Conservation (phyloP, 441 rosid genomes). For the Pelargonium fulgidum region DNA sequence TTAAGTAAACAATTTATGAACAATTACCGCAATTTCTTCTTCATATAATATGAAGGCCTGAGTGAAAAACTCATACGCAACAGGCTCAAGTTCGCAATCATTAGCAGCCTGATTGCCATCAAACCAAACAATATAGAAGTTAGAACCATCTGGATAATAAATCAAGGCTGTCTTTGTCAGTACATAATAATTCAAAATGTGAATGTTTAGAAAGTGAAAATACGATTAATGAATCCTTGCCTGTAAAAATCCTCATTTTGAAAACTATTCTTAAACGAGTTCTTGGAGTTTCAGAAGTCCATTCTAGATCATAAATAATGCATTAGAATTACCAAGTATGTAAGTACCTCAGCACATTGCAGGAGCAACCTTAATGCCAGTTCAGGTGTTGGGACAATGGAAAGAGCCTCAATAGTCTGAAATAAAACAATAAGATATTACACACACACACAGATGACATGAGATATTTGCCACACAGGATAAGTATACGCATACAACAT, state of each 20-base stretch:
- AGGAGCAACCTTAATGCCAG: constrained; percentile 72
- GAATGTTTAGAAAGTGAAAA: neutral
- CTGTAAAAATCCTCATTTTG: neutral
- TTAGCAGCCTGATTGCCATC: constrained; percentile 73
- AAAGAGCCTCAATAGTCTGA: constrained; percentile 78
- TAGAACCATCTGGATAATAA: neutral
- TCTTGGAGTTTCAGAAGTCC: constrained; percentile 13
- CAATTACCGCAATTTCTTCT: constrained; percentile 91
- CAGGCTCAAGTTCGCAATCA: constrained; percentile 87
- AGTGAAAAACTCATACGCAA: constrained; percentile 95
- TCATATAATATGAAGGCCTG: constrained; percentile 93
- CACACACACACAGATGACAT: constrained; percentile 5
- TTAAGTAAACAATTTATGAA: neutral
- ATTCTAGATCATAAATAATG: neutral
- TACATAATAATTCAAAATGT: neutral
- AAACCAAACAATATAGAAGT: constrained; percentile 11
- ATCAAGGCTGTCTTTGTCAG: neutral
- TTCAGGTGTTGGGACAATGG: constrained; percentile 73
- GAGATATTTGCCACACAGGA: neutral
- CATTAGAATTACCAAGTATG: neutral
- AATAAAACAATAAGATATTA: constrained; percentile 11
- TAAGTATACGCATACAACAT: neutral
- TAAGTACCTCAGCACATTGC: constrained; percentile 93
- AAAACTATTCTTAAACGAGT: constrained; percentile 3
- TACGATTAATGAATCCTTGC: neutral